Base-by-base conservation (phyloP, 352 stramenopile genomes). In the Aphanomyces invadans region DNA sequence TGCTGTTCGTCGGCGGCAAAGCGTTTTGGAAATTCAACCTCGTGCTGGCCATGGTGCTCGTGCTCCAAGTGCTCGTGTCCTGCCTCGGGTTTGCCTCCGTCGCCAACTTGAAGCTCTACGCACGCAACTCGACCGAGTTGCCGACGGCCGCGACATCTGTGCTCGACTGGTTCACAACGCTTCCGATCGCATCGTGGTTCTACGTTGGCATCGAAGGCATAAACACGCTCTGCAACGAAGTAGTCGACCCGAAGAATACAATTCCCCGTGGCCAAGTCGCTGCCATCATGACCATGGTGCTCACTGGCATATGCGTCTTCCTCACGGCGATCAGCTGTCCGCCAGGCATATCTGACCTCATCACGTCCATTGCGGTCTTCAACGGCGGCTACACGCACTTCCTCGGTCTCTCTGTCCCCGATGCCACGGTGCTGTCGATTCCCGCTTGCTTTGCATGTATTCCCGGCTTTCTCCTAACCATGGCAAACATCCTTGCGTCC, bases 301-400 rank as follows among this genome's bases (percentile, higher is more conserved):
- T 79, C 0, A 76, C 71, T 49, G 73, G 73, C 10, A 45, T 73
- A 15, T 69, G 65, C 19, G 65, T 84, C 7, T 72, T 70, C 23
- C 76, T 82, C n/a, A 64, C 80, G 17, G 71, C 73, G 0, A 70
- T 71, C 5, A 71, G 73, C 2, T 62, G 81, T 0, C 72, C 77
- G 0, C 68, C 69, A 3, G 74, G 73, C 2, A 52, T 82, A 0
- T 52, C 53, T 9, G 28, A 19, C 9, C 67, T 86, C 0, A 28
- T 60, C 1, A 49, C 36, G 0, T 70, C 76, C 19, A 42, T 83
- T 0, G 69, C 73, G 3, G 28, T 67, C 10, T 59, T 67, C 32
- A 67, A 59, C 17, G 23, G n/a, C 29, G 71, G 73, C 15, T 79
- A 75, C 44, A 62, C 59, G 17, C 55, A 68, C 48, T 73, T 76